phyloP scores from a whole-genome alignment of 768 basidiomycete species.

The Obba rivulosa region DNA sequence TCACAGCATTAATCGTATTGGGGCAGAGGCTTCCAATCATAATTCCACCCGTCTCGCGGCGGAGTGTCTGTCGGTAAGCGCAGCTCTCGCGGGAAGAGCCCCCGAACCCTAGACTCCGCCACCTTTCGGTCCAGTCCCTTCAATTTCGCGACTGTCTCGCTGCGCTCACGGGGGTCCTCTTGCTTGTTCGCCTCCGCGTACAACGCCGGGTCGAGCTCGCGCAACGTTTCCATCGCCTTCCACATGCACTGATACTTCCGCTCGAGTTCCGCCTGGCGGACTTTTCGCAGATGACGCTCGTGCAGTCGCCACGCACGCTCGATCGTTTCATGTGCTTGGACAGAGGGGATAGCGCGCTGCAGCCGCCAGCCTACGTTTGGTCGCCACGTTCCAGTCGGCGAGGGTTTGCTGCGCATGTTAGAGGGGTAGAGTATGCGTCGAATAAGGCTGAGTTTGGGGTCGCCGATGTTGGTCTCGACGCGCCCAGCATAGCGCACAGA shows the following conservation, averaged over 20 bases:
- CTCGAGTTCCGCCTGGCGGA: constrained; percentile 59
- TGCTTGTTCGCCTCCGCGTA: constrained; percentile 68
- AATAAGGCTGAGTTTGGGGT: constrained; percentile 67
- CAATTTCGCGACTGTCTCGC: constrained; percentile 53
- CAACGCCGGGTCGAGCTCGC: constrained; percentile 45
- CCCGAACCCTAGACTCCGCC: constrained; percentile 71
- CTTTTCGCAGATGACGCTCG: constrained; percentile 66
- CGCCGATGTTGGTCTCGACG: constrained; percentile 35
- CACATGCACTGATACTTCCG: constrained; percentile 81
- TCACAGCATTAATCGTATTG: background rate
- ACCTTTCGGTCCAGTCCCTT: constrained; percentile 63
- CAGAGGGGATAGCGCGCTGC: constrained; percentile 79
- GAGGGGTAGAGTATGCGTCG: constrained; percentile 78
- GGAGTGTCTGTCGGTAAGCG: constrained; percentile 85
- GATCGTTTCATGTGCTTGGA: constrained; percentile 88
- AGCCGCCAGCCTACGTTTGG: constrained; percentile 73
- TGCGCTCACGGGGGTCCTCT: constrained; percentile 69
- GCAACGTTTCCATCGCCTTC: constrained; percentile 79
- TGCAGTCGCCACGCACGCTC: constrained; percentile 87
- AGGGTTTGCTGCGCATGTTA: constrained; percentile 62
- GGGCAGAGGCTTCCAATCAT: constrained; percentile 63
- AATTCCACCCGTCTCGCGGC: constrained; percentile 75
- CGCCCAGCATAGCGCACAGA: constrained; percentile 34
- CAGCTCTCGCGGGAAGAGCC: constrained; percentile 84
- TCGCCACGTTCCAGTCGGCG: constrained; percentile 82